Base-by-base conservation (phyloP, 495 filamentous ascomycete species). In the Hypoxylon intermedium region DNA sequence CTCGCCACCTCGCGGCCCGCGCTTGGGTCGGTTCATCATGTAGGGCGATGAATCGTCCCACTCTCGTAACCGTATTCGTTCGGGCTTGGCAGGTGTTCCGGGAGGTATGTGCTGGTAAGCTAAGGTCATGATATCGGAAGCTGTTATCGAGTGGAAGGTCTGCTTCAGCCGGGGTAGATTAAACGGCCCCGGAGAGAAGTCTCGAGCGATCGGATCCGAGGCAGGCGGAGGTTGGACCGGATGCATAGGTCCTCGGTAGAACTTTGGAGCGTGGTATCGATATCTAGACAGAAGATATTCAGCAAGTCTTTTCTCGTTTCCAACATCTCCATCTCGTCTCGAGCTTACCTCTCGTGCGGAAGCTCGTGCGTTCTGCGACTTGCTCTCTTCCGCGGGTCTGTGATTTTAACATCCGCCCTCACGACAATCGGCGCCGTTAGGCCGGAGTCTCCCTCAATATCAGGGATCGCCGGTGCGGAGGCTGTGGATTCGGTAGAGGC, bases 41-140 rank as follows among this genome's bases (percentile, higher is more conserved):
- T 98, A 98, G 1, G 92, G 92, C 1, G 90, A 96, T 45, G 86
- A 87, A 67, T 88, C 91, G 60, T 95, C 91, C 94, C 94, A 98
- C 60, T 77, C 72, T 34, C 94, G 89, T 44, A 97, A 79, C 49
- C 93, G 90, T 43, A 89, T 83, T 3, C 81, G 74, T 68, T 86
- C 82, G 13, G 80, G 75, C 6, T 84, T 82, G 9, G 82, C 73
- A 48, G 80, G 78, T 54, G 87, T 89, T 58, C 92, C 93, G 0
- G 92, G 92, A 66, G 78, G 78, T 2, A 62, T 75, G 79, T 98
- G 95, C 23, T 82, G 81, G 80, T 98, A 98, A 67, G 88, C 82
- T 42, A 98, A 83, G 34, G 90, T 90, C 72, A 97, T 85, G 65
- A 97, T 84, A 76, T 98, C 95, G n/a, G 91, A 82, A 42, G 90